Percentiles rank a stretch among this genome's conserved stretches.
These are phyloP conservation scores for Yamadazyma mexicana DNA, from an alignment of 1,139 yeast genomes.

Conservation along the genomic window DNA sequence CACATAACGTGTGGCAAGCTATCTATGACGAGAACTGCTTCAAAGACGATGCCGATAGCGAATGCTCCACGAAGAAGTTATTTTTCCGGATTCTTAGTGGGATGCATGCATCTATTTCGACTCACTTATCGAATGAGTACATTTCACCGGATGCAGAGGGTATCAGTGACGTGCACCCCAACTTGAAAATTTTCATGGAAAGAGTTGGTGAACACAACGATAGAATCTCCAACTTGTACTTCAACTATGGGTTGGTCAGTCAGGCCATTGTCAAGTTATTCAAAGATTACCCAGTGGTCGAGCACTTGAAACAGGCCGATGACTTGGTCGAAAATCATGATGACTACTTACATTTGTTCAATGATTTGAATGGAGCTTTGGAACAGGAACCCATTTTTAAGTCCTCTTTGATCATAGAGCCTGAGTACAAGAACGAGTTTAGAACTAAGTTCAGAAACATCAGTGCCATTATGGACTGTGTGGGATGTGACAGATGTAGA, in stretches of 20 bases:
- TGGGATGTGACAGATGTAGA: conserved; percentile 96
- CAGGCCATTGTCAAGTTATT: conserved; percentile 73
- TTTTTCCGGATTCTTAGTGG: conserved; percentile 89
- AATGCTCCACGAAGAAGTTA: conserved; percentile 80
- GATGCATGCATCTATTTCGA: conserved; percentile 93
- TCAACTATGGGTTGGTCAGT: conserved; percentile 86
- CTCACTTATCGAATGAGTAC: conserved; percentile 87
- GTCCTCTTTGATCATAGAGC: conserved; percentile 41
- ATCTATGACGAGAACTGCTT: conserved; percentile 93
- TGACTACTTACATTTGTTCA: conserved; percentile 37
- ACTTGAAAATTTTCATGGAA: conserved; percentile 76
- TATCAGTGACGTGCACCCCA: conserved; percentile 81
- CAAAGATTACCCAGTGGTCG: conserved; percentile 20
- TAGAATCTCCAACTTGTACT: conserved; percentile 82
- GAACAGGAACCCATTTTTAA: conserved; percentile 43
- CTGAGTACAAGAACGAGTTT: conserved; percentile 78
- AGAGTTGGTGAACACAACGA: conserved; percentile 91
- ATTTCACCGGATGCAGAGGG: conserved; percentile 70
- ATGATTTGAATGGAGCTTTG: conserved; percentile 13
- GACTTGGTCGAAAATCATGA: conserved; percentile 27
- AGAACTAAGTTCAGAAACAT: conserved; percentile 84
- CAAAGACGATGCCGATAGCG: conserved; percentile 36
- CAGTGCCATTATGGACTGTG: conserved; percentile 94
- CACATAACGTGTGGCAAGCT: conserved; percentile 89
- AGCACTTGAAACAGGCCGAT: conserved; percentile 14